A percentile compares a stretch with the other conserved stretches of the same genome.
Evolutionary conservation across 1,284 basidiomycete species (phyloP).

Genomic region (Papiliotrema flavescens): DNA sequence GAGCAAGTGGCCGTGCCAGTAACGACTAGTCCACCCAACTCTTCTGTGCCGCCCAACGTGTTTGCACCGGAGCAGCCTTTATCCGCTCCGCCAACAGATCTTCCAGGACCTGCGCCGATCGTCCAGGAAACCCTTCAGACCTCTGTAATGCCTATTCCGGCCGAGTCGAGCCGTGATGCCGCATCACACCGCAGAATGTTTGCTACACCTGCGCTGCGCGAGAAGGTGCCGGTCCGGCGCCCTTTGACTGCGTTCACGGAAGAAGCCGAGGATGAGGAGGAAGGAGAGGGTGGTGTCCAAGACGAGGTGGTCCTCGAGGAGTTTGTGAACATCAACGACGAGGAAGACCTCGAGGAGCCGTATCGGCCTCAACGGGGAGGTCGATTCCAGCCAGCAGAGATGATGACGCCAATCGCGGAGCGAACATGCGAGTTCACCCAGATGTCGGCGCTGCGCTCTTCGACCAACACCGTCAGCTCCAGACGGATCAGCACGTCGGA

Average conservation of each 20-base stretch:
- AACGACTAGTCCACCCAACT: no score
- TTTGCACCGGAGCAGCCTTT: background rate
- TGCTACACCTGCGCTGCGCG: background rate
- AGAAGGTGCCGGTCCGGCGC: background rate
- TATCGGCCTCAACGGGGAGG: constrained; percentile 61
- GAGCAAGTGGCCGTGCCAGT: background rate
- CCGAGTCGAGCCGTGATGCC: constrained; percentile 1
- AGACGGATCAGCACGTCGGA: background rate
- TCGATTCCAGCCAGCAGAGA: constrained; percentile 62
- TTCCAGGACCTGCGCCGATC: no score
- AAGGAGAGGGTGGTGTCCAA: background rate
- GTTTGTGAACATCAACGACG: constrained; percentile 15
- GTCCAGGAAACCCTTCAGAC: no score
- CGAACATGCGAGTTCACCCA: constrained; percentile 79
- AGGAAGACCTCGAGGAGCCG: constrained; percentile 22
- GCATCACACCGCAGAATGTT: background rate
- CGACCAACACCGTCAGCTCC: constrained; percentile 11
- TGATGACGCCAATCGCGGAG: constrained; percentile 97
- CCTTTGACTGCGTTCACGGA: background rate
- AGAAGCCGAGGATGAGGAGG: constrained; percentile 2
- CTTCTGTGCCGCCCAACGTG: background rate
- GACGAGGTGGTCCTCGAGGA: background rate
- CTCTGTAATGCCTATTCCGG: no score
- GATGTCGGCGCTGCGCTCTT: constrained; percentile 34
- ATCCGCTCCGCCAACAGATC: no score